Conservation (phyloP, 1,139 yeast species). For the Saccharomyces hybrid region DNA sequence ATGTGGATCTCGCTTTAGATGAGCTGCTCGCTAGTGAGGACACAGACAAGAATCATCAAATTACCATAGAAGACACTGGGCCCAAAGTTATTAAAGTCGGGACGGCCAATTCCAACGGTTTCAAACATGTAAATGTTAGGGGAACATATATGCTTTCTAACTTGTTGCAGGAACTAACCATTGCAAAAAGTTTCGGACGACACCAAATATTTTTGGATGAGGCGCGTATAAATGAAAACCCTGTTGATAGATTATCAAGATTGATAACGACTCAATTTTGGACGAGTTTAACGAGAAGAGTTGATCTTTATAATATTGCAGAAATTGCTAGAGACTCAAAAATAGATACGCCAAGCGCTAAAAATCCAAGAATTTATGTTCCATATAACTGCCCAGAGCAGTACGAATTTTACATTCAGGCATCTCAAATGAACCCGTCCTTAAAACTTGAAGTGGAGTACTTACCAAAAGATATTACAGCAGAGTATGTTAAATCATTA, state of each 20-base stretch:
- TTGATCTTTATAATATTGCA: constrained; percentile 56
- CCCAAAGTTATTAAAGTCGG: constrained; percentile 85
- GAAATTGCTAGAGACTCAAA: constrained; percentile 75
- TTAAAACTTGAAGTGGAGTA: constrained; percentile 66
- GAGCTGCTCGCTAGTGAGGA: constrained; percentile 73
- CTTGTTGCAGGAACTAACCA: constrained; percentile 78
- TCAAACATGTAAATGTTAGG: constrained; percentile 60
- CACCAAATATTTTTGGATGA: constrained; percentile 75
- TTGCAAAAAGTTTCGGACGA: constrained; percentile 76
- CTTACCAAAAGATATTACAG: constrained; percentile 53
- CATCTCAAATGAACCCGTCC: constrained; percentile 51
- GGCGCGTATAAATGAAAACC: constrained; percentile 78
- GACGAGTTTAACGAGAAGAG: constrained; percentile 67
- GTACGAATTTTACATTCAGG: constrained; percentile 55
- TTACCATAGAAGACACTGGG: constrained; percentile 87
- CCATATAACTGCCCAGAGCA: constrained; percentile 69
- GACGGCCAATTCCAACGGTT: constrained; percentile 80
- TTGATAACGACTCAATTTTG: constrained; percentile 75
- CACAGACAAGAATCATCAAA: constrained; percentile 79
- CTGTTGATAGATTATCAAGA: constrained; percentile 70
- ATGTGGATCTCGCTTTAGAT: constrained; percentile 65
- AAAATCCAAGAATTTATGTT: constrained; percentile 64
- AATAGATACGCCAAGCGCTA: constrained; percentile 49
- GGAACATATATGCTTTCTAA: constrained; percentile 92
- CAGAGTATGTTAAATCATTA: constrained; percentile 64